These are phyloP conservation scores for Coniella lustricola DNA, from an alignment of 2,329 filamentous ascomycete species.

Conservation along the genomic window DNA sequence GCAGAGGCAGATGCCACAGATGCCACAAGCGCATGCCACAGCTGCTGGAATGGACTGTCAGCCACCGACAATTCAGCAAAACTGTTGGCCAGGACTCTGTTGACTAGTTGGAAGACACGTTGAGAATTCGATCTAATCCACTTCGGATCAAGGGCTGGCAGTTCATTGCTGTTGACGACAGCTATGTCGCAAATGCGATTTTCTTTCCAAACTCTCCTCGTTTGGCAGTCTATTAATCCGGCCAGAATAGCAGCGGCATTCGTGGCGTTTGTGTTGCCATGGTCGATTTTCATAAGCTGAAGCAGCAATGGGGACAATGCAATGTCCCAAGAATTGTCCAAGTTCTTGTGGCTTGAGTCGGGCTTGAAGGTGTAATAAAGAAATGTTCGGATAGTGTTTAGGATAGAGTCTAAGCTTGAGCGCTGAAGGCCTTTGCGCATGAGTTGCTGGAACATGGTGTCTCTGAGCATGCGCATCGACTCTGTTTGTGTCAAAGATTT, in stretches of 20 bases:
- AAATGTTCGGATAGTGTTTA: constrained; percentile 71
- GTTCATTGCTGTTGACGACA: constrained; percentile 58
- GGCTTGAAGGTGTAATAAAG: constrained; percentile 80
- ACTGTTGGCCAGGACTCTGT: constrained; percentile 52
- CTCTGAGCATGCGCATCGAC: constrained; percentile 38
- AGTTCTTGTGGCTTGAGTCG: constrained; percentile 52
- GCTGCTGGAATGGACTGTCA: constrained; percentile 42
- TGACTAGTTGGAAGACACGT: constrained; percentile 56
- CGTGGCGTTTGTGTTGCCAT: constrained; percentile 39
- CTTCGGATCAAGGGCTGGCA: constrained; percentile 77
- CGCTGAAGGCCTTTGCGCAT: constrained; percentile 56
- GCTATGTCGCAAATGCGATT: constrained; percentile 58
- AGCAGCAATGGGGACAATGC: constrained; percentile 61
- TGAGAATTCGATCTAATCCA: constrained; percentile 73
- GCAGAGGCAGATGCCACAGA: constrained; percentile 61
- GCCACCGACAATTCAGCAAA: constrained; percentile 57
- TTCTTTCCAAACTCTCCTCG: constrained; percentile 62
- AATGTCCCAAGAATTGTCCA: constrained; percentile 73
- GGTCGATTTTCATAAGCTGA: constrained; percentile 41
- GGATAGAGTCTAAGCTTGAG: constrained; percentile 46
- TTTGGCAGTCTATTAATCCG: constrained; percentile 59
- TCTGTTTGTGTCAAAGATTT: constrained; percentile 28
- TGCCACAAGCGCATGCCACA: constrained; percentile 57
- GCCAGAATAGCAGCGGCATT: constrained; percentile 64
- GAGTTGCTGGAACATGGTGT: constrained; percentile 63